Evolutionary conservation across 352 stramenopile genomes (phyloP).

Genomic region (Blastocystis hominis): DNA sequence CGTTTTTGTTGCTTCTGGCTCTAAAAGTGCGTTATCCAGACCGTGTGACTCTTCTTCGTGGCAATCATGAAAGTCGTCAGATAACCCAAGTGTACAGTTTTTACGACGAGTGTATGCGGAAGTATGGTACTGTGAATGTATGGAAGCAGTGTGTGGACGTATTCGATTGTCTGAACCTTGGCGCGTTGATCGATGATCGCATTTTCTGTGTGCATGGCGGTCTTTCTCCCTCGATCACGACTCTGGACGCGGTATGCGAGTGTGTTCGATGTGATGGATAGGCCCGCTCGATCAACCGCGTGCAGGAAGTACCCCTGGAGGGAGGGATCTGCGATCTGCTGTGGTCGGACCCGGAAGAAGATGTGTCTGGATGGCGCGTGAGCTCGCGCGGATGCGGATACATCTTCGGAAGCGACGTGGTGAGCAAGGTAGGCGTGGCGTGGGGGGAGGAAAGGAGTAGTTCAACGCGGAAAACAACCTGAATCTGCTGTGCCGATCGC

Average conservation of each 20-base stretch:
- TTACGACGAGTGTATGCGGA: conserved; percentile 90
- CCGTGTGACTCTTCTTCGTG: conserved; percentile 92
- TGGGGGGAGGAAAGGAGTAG: conserved; percentile 65
- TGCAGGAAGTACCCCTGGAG: neutral
- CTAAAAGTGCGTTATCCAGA: too few relatives aligned
- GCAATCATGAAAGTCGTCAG: too few relatives aligned
- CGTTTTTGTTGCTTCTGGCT: conserved; percentile 92
- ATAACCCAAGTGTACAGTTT: conserved; percentile 94
- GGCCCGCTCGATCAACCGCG: neutral
- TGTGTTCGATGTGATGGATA: conserved; percentile 71
- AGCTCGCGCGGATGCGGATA: conserved; percentile 89
- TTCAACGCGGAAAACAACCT: conserved; percentile 76
- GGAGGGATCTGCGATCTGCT: neutral
- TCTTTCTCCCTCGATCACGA: conserved; percentile 68
- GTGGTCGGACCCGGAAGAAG: too few relatives aligned
- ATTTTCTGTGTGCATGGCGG: conserved; percentile 98
- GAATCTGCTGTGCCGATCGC: conserved; percentile 69
- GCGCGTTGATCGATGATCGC: conserved; percentile 94
- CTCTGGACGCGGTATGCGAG: conserved; percentile 65
- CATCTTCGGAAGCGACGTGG: conserved; percentile 92
- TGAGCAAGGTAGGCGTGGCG: conserved; percentile 73
- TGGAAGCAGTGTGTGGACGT: conserved; percentile 98
- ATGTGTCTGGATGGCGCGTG: conserved; percentile 74
- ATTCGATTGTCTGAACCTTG: conserved; percentile 96
- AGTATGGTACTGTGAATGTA: conserved; percentile 95